A percentile compares a stretch with the other conserved stretches of the same genome.
Evolutionary conservation across 805 yeast genomes (phyloP).

Genomic region (Nakazawaea holstii): DNA sequence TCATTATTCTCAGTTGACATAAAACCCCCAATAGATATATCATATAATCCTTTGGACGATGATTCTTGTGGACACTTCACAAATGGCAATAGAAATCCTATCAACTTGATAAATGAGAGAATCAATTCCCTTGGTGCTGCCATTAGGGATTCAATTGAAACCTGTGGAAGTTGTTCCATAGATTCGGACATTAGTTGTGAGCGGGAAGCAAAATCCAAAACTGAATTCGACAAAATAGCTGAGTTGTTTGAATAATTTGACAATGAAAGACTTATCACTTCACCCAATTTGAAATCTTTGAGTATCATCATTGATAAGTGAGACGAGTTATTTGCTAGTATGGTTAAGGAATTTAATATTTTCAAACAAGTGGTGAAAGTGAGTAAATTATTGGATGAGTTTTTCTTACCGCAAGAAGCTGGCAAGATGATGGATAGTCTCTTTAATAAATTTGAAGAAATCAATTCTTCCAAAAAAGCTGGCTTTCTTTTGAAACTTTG

Average conservation of each 20-base stretch:
- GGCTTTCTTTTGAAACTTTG: conserved; percentile 42
- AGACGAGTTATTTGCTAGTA: conserved; percentile 36
- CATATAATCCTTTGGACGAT: neutral
- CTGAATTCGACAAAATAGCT: conserved; percentile 1
- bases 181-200: neutral
- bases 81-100: conserved; percentile 55
- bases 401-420: conserved; percentile 18
- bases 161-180: conserved; percentile 4
- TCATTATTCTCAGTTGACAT: conserved; percentile 22
- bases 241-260: conserved; percentile 38
- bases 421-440: conserved; percentile 24
- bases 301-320: conserved; percentile 40
- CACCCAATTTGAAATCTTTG: conserved; percentile 41
- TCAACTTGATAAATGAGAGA: conserved; percentile 45
- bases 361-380: conserved; percentile 34
- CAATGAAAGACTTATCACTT: conserved; percentile 42
- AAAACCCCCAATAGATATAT: conserved; percentile 23
- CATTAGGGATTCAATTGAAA: conserved; percentile 68
- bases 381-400: conserved; percentile 17
- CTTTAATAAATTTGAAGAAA: conserved; percentile 28
- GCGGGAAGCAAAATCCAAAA: conserved; percentile 9
- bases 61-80: conserved; percentile 11
- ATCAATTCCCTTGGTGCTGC: conserved; percentile 66
- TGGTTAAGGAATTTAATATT: conserved; percentile 40
- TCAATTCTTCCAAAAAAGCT: conserved; percentile 37